Conservation (phyloP, 768 basidiomycete species). For the Lactifluus echinatus region DNA sequence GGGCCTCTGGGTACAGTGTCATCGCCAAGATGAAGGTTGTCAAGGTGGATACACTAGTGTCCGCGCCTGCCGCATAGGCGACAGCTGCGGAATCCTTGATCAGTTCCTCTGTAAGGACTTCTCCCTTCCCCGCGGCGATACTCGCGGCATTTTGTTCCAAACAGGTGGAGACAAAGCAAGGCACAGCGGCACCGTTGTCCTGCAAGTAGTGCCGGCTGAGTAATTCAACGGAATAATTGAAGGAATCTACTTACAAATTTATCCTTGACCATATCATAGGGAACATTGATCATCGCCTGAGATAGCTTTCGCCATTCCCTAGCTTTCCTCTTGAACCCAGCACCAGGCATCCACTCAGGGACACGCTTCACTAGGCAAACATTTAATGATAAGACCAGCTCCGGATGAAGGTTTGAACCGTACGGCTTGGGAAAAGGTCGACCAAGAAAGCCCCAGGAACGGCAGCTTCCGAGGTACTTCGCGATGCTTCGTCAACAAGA, state of each 20-base stretch:
- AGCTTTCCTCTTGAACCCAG: slow-evolving; percentile 17
- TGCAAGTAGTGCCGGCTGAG: not conserved
- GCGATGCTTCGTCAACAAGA: slow-evolving; percentile 12
- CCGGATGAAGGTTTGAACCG: not conserved
- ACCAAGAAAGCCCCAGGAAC: slow-evolving; percentile 21
- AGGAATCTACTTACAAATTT: slow-evolving; percentile 12
- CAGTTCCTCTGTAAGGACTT: slow-evolving; percentile 14
- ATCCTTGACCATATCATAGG: slow-evolving; percentile 20
- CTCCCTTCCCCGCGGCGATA: slow-evolving; percentile 9
- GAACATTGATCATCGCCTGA: slow-evolving; percentile 20
- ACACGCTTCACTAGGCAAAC: slow-evolving; percentile 20
- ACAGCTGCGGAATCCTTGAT: slow-evolving; percentile 19
- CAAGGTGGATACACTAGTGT: slow-evolving; percentile 17
- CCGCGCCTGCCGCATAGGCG: slow-evolving; percentile 17
- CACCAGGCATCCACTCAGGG: slow-evolving; percentile 26
- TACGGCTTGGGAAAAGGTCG: slow-evolving; percentile 23
- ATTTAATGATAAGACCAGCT: not conserved
- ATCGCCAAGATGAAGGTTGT: slow-evolving; percentile 22
- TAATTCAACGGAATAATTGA: not conserved
- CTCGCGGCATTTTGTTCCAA: slow-evolving; percentile 12
- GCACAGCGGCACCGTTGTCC: slow-evolving; percentile 12
- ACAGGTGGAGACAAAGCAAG: slow-evolving; percentile 16
- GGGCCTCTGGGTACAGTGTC: slow-evolving; percentile 22
- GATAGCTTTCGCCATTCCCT: slow-evolving; percentile 19
- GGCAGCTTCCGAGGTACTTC: slow-evolving; percentile 14